Evolutionary conservation across 495 filamentous ascomycete species (phyloP), one percentile per base, ranked within the genome.

Genomic region (Pseudomonodictys pantanalensis): DNA sequence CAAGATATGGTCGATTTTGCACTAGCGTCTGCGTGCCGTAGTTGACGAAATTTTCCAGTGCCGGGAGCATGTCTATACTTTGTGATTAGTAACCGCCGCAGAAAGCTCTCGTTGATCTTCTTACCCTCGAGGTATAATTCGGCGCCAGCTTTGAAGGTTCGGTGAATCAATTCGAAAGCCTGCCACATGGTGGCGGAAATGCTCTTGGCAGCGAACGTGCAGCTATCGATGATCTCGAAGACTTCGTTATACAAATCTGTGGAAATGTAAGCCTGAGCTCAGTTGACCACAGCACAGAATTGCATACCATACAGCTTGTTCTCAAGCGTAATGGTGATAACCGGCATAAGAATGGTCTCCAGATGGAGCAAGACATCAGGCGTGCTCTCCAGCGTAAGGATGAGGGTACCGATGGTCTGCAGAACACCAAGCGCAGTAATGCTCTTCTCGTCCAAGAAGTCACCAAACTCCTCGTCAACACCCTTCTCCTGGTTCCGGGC

Each of bases 191-290:
- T 95, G 22, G 88, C 85, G 3, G 93, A 96, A 58, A 98, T 96
- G 32, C 82, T 80, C 76, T 97, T 98, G 32, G 93, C 91, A 15
- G 93, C 87, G 69, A 97, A 98, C n/a, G 95, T 98, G 76, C 95
- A 98, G 79, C 90, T 95, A 71, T 98, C 93, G 66, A 98, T 95
- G 66, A 98, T 98, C 73, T 98, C 93, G 68, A 98, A 98, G 11
- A 97, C 83, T 68, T 98, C 93, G 69, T 97, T 97, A 73, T 95
- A 97, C 1, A 98, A 77, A 74, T 98, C 88, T 84, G 32, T 17
- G 26, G 59, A 39, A 10, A 52, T 24, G 39, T 75, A 60, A 75
- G 69, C 45, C 60, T 56, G 28, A 25, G 41, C 42, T 8, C 35
- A 32, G 6, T 18, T 32, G 51, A 3, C 25, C 20, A 26, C 11